phyloP scores from a whole-genome alignment of 208 protist genomes.

The Acanthamoeba divionensis region DNA sequence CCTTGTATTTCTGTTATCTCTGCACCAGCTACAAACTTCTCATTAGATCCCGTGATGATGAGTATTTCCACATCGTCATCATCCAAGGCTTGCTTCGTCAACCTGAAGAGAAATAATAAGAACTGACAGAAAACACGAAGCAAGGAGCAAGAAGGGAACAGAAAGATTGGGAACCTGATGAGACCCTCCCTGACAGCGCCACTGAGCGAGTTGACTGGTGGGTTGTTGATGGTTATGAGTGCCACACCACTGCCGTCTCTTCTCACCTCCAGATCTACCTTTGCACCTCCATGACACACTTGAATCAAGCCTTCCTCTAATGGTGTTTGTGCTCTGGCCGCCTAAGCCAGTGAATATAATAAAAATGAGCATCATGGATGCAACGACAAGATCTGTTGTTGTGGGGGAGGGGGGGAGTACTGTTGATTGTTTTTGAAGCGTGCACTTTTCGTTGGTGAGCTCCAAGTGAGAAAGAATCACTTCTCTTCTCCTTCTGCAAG shows the following conservation, averaged over 20 bases:
- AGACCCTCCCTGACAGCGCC: neutral
- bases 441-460: neutral
- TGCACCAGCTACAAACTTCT: slow-evolving; percentile 19
- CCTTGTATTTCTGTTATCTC: neutral
- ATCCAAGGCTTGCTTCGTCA: neutral
- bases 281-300: neutral
- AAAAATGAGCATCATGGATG: neutral
- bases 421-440: neutral
- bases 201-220: slow-evolving; percentile 10
- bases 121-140: neutral
- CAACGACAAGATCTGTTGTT: neutral
- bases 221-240: slow-evolving; percentile 30
- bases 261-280: neutral
- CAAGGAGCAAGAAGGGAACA: neutral
- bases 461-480: neutral
- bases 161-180: neutral
- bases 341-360: neutral
- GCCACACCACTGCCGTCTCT: neutral
- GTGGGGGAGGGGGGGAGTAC: neutral
- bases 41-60: slow-evolving; percentile 20
- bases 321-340: neutral
- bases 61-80: neutral
- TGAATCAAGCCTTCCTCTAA: neutral
- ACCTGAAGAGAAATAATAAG: neutral
- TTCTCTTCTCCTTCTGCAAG: neutral